Evolutionary conservation across 805 yeast genomes (phyloP).

Genomic region (Osmozyma mogii): DNA sequence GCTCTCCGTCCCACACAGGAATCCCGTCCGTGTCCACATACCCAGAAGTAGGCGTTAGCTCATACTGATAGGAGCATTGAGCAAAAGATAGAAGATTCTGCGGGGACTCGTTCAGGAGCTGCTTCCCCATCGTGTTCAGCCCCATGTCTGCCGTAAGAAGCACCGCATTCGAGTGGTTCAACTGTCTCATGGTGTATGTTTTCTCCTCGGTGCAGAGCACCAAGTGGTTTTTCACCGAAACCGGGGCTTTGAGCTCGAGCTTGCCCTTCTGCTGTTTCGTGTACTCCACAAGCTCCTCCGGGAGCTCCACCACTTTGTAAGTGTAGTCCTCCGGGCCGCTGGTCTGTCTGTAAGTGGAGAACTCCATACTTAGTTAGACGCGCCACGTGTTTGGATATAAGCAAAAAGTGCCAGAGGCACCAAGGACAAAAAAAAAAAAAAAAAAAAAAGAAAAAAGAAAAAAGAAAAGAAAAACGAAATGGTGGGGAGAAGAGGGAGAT

Average conservation of each 20-base stretch:
- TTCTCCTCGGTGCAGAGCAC: constrained; percentile 51
- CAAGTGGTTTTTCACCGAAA: constrained; percentile 30
- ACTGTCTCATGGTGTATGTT: constrained; percentile 65
- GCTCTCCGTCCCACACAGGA: constrained; percentile 16
- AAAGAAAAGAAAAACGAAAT: neutral
- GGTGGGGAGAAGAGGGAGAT: too few species aligned
- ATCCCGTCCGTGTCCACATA: constrained; percentile 23
- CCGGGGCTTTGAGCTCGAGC: constrained; percentile 11
- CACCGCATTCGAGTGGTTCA: constrained; percentile 85
- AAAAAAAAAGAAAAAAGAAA: neutral
- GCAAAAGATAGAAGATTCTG: constrained; percentile 24
- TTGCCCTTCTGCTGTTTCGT: constrained; percentile 14
- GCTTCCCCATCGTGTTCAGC: neutral
- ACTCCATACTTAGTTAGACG: constrained; percentile 7
- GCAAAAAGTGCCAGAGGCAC: neutral
- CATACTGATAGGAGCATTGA: constrained; percentile 27
- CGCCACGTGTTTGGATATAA: neutral
- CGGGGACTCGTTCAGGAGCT: neutral
- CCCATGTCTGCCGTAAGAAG: constrained; percentile 34
- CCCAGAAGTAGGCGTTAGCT: constrained; percentile 18
- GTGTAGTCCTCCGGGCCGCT: constrained; percentile 14
- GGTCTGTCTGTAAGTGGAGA: constrained; percentile 8
- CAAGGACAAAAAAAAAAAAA: constrained; percentile 1
- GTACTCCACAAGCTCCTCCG: constrained; percentile 38
- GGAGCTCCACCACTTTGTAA: constrained; percentile 46